Percentiles rank a stretch among this genome's conserved stretches.
Conservation (phyloP, 306 rosid genomes). For the Glycyrrhiza uralensis region DNA sequence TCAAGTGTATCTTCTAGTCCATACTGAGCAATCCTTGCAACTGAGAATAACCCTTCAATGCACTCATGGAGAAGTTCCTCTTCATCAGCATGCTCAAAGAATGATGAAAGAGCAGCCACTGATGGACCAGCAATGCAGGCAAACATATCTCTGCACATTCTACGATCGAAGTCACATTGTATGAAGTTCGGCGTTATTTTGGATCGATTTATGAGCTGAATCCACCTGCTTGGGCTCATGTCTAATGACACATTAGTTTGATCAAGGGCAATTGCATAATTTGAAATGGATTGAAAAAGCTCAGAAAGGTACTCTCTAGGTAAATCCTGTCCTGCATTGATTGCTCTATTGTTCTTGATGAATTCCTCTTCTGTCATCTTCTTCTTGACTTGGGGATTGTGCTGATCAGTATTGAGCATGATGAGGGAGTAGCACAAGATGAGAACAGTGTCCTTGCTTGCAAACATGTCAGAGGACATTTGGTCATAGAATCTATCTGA, state of each 20-base stretch:
- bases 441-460: slow-evolving; percentile 74
- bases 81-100: slow-evolving; percentile 83
- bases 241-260: slow-evolving; percentile 43
- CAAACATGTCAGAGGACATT: slow-evolving; percentile 61
- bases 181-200: slow-evolving; percentile 38
- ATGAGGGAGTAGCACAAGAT: slow-evolving; percentile 85
- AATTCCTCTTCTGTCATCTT: slow-evolving; percentile 94
- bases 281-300: slow-evolving; percentile 73
- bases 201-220: slow-evolving; percentile 72
- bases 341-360: slow-evolving; percentile 81
- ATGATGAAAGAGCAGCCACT: slow-evolving; percentile 73
- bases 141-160: slow-evolving; percentile 89
- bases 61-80: slow-evolving; percentile 88
- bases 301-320: slow-evolving; percentile 82
- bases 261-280: slow-evolving; percentile 52
- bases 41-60: slow-evolving; percentile 79
- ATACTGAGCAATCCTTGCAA: slow-evolving; percentile 73
- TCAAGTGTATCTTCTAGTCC: slow-evolving; percentile 92
- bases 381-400: slow-evolving; percentile 94
- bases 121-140: slow-evolving; percentile 87
- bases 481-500: slow-evolving; percentile 68
- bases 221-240: slow-evolving; percentile 84
- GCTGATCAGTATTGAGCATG: slow-evolving; percentile 95
- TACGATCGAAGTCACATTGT: slow-evolving; percentile 51
- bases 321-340: slow-evolving; percentile 88